These are phyloP conservation scores for Phytophthora colocasiae DNA, from an alignment of 352 stramenopile species.

Conservation along the genomic window DNA sequence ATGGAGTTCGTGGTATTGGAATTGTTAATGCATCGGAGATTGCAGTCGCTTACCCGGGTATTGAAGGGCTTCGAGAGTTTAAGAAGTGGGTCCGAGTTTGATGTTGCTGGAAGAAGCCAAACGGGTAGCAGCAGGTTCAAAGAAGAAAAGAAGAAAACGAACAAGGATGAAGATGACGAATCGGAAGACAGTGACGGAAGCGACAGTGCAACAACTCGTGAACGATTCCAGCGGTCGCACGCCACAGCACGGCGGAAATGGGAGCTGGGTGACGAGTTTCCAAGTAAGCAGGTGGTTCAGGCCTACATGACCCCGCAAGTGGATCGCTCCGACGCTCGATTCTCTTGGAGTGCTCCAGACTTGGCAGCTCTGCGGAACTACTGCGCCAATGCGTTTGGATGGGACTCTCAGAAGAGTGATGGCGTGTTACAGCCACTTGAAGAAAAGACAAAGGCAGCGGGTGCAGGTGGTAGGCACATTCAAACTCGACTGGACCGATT, in stretches of 20 bases:
- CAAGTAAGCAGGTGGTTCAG: constrained; percentile 91
- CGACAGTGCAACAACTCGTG: constrained; percentile 50
- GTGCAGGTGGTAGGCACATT: constrained; percentile 36
- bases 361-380: constrained; percentile 88
- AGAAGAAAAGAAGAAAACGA: constrained; percentile 59
- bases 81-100: constrained; percentile 75
- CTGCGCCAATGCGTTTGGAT: constrained; percentile 92
- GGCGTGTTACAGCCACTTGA: constrained; percentile 91
- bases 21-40: constrained; percentile 88
- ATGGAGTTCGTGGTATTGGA: constrained; percentile 79
- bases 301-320: constrained; percentile 94
- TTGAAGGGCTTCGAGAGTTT: constrained; percentile 91
- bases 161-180: constrained; percentile 41
- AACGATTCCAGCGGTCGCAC: constrained; percentile 94
- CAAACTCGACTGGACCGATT: constrained; percentile 96
- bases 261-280: constrained; percentile 94
- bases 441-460: constrained; percentile 53
- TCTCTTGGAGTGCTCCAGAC: constrained; percentile 95
- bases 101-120: constrained; percentile 65
- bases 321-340: constrained; percentile 81
- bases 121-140: constrained; percentile 29
- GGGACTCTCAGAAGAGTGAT: constrained; percentile 93
- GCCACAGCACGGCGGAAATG: constrained; percentile 91
- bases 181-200: constrained; percentile 41
- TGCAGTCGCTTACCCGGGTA: constrained; percentile 76